Conservation (phyloP, 1,284 basidiomycete genomes). For the Microbotryomycetes sp. region DNA sequence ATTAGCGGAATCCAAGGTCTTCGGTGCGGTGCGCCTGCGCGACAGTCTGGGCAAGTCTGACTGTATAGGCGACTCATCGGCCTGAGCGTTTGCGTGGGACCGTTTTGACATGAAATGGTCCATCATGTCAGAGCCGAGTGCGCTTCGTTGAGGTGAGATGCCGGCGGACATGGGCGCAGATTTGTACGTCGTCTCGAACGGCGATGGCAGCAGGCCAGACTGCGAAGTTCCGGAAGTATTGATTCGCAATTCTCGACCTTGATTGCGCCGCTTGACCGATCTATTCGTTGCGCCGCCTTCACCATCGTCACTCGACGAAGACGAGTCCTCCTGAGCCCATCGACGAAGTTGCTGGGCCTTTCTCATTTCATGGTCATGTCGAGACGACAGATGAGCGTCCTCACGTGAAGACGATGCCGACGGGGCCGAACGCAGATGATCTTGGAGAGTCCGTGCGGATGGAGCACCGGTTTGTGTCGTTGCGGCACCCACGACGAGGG, state of each 20-base stretch:
- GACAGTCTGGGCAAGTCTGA: neutral
- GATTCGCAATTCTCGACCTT: neutral
- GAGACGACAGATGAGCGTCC: neutral
- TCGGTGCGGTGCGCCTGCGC: neutral
- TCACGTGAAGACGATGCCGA: too few relatives aligned
- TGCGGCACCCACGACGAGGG: too few relatives aligned
- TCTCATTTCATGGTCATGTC: neutral
- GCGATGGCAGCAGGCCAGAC: neutral
- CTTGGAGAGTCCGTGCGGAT: too few relatives aligned
- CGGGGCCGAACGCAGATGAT: too few relatives aligned
- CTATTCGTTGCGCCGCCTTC: neutral
- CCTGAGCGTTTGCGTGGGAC: neutral
- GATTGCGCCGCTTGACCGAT: too few relatives aligned
- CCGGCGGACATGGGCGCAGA: too few relatives aligned
- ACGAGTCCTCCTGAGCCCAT: neutral
- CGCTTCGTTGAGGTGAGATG: neutral
- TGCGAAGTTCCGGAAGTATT: neutral
- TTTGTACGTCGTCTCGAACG: neutral
- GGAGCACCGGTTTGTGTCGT: too few relatives aligned
- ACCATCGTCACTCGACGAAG: neutral
- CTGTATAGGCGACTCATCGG: neutral
- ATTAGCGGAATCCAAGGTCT: neutral
- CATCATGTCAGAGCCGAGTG: conserved; percentile 10
- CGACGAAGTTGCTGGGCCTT: neutral
- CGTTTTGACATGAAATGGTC: conserved; percentile 25